phyloP scores from a whole-genome alignment of 768 basidiomycete genomes.

The Arthromyces matolae region DNA sequence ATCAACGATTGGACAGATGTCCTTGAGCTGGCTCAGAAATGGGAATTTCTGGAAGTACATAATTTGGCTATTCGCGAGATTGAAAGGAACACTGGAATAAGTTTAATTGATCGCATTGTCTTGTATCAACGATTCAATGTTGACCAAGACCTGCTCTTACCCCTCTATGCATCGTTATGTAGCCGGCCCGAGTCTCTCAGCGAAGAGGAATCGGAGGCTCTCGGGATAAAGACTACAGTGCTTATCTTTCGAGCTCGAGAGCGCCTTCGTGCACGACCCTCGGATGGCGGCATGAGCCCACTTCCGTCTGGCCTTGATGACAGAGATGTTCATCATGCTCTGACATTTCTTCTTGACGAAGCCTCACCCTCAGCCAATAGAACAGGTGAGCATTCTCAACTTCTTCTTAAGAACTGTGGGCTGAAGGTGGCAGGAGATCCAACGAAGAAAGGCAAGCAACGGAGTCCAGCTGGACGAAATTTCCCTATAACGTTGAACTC shows the following conservation, averaged over 20 bases:
- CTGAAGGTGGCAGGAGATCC: conserved; percentile 4
- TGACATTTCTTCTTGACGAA: conserved; percentile 21
- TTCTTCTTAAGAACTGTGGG: too few species aligned
- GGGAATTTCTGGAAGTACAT: conserved; percentile 40
- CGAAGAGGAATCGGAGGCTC: conserved; percentile 47
- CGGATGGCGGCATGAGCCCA: conserved; percentile 33
- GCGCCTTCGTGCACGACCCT: conserved; percentile 31
- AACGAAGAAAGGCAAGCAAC: conserved; percentile 1
- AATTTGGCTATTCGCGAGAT: conserved; percentile 44
- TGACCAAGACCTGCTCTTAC: conserved; percentile 44
- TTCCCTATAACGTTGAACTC: conserved; percentile 8
- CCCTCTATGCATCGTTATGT: conserved; percentile 50
- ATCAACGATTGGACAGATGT: conserved; percentile 53
- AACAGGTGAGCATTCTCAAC: too few species aligned
- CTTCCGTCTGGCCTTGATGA: conserved; percentile 29
- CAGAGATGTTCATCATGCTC: conserved; percentile 30
- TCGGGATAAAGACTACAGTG: conserved; percentile 57
- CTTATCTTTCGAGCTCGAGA: conserved; percentile 54
- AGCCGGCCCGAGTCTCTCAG: conserved; percentile 47
- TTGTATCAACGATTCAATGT: conserved; percentile 53
- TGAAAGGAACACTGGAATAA: conserved; percentile 6
- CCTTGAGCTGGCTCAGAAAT: conserved; percentile 48
- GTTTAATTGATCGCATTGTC: conserved; percentile 27
- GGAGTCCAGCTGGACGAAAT: neutral
- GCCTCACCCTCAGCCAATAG: conserved; percentile 1